Base-by-base conservation (phyloP, 2,329 filamentous ascomycete genomes). In the Leptographium lundbergii region DNA sequence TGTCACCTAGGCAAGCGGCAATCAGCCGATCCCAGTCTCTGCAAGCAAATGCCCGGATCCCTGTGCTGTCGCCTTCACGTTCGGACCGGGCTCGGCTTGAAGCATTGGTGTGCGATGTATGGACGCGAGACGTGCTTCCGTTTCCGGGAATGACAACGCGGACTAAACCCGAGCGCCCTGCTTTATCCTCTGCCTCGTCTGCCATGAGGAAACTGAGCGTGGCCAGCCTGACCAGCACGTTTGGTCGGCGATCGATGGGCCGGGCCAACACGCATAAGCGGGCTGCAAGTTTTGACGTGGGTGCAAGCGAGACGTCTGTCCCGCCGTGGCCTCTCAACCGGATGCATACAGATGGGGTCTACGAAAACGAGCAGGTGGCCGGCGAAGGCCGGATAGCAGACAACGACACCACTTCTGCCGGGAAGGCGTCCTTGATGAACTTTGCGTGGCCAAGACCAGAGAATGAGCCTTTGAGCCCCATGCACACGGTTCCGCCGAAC, bases 181-280 rank as follows among this genome's bases (percentile, higher is more conserved):
- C 94, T 54, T 80, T 88, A 56, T 82, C 82, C 48, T 90, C 87
- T n/a, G 88, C 91, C 14, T 90, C 89, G 42, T 88, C 88, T 0
- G 82, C 96, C 67, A 95, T 96, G 75, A 82, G 91, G 57, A 95
- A 91, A 69, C 79, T 96, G 63, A 95, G 89, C 71, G 86, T 89
- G 67, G 86, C 87, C 55, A 91, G 86, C 69, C 87, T 94, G 63
- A 81, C 88, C 17, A 86, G 81, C 64, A 87, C 87, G 54, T 91
- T 95, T 67, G 81, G 82, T 45, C 88, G 86, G 65, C 82, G 87
- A 60, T 87, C 88, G 1, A 77, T 76, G 47, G 88, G 85, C 63
- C 65, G 77, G 53, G 72, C 73, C 19, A 73, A 69, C 58, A 63
- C 24, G 5, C 61, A 64, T 58, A 36, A 27, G n/a, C 27, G 42